Percentiles rank a stretch among this genome's conserved stretches.
These are phyloP conservation scores for Ilex paraguariensis DNA, from an alignment of 305 asterid genomes.

Conservation along the genomic window DNA sequence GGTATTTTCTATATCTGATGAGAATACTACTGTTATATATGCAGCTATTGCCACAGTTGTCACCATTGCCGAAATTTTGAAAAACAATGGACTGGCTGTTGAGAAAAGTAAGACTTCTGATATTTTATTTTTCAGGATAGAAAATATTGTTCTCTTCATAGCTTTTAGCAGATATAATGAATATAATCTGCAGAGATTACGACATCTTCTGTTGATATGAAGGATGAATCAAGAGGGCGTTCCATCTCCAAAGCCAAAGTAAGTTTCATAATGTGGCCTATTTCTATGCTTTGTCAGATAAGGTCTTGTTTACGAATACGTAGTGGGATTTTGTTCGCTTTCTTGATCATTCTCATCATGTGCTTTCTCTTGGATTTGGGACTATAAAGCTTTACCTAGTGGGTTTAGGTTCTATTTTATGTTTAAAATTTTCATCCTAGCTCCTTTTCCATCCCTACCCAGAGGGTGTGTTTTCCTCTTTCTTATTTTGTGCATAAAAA, in stretches of 20 bases:
- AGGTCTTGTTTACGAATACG: no score
- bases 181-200: constrained; percentile 19
- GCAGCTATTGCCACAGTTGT: constrained; percentile 85
- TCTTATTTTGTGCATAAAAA: no score
- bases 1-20: no score
- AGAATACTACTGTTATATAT: neutral
- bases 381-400: no score
- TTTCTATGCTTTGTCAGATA: neutral
- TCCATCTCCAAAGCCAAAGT: constrained; percentile 33
- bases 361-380: no score
- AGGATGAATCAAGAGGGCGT: constrained; percentile 30
- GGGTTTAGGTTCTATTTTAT: no score
- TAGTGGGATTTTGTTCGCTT: no score
- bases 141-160: neutral
- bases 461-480: no score
- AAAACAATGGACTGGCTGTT: constrained; percentile 15
- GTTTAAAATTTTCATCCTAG: no score
- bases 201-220: constrained; percentile 33
- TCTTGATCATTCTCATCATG: no score
- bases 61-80: constrained; percentile 69
- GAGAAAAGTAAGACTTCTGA: constrained; percentile 51
- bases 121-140: neutral
- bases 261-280: neutral
- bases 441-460: no score
- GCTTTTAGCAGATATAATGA: neutral